Evolutionary conservation across 2,329 filamentous ascomycete species (phyloP), one percentile per base, ranked within the genome.

Genomic region (Lasiodiplodia gonubiensis): DNA sequence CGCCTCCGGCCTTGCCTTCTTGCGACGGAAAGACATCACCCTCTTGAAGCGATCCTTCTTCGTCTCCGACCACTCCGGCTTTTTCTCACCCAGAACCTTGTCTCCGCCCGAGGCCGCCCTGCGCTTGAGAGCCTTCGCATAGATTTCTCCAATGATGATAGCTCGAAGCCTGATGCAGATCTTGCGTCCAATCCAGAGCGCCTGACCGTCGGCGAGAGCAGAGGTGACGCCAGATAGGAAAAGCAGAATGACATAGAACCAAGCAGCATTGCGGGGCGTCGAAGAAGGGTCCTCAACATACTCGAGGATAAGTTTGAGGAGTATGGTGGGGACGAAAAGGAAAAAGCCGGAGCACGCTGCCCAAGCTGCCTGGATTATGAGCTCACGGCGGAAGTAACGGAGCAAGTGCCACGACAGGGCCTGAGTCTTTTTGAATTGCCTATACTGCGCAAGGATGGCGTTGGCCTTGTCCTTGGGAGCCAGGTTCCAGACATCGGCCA

Each of bases 121-220:
- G 72, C 95, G 90, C 70, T 96, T 89, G 21, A 99, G 85, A 1
- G 95, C 93, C 81, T 99, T 99, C 67, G 93, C 92, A 77, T 99
- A 99, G 55, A 99, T 95, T 75, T 99, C 95, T 66, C 95, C 95
- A 71, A 99, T 93, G 70, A 99, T 93, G 75, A 99, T 95, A 61
- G 95, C 94, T 70, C 94, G 91, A 52, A 98, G 85, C 69, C 93
- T 90, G 73, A 99, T 94, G 80, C 94, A 97, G 69, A 98, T 92
- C 79, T 93, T 97, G 67, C 95, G 90, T 18, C 95, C 95, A 68
- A 97, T 91, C 92, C 92, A 99, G 0, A 99, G 85, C 10, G 93
- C 92, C 78, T 95, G 92, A 23, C 91, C 92, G 78, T 95, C 93
- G 37, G 89, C 89, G 25, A 97, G 84, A 5, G 94, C 95, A 68